Conservation (phyloP, 1,284 basidiomycete genomes). For the Uromyces viciae-fabae region DNA sequence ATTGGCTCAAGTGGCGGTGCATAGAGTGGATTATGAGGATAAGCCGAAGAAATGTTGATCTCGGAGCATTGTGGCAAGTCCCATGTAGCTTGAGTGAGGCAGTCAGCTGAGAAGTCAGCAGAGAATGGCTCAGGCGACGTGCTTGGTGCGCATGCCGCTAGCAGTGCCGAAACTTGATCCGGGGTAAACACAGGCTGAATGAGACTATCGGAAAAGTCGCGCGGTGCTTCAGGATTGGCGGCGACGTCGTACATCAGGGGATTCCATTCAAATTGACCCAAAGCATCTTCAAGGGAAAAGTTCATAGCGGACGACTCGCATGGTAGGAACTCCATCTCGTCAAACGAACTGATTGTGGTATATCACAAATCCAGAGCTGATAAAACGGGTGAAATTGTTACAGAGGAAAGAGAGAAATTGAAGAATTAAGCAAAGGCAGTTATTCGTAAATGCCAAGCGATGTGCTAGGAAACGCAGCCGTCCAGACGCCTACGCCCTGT, state of each 20-base stretch:
- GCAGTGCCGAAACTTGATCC: slow-evolving; percentile 4
- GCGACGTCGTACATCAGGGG: not conserved
- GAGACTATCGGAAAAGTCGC: not conserved
- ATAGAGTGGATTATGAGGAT: not conserved
- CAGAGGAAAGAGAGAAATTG: not conserved
- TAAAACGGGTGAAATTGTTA: not conserved
- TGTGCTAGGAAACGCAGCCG: not conserved
- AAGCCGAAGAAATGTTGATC: not conserved
- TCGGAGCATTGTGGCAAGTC: not conserved
- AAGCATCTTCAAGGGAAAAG: not conserved
- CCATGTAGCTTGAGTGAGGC: not conserved
- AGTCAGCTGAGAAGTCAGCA: slow-evolving; percentile 2
- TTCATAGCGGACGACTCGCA: not conserved
- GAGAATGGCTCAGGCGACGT: not conserved
- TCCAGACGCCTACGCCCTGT: slow-evolving; percentile 27
- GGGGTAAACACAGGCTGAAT: not conserved
- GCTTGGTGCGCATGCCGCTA: not conserved
- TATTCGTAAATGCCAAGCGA: not conserved
- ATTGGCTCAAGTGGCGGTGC: not conserved
- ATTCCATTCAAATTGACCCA: slow-evolving; percentile 9
- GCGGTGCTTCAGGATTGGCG: not conserved
- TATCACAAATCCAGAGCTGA: not conserved
- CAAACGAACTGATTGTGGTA: not conserved
- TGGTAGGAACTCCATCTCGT: not conserved
- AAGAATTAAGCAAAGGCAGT: not conserved